Base-by-base conservation (phyloP, 1,284 basidiomycete species). In the Naganishia sp. region DNA sequence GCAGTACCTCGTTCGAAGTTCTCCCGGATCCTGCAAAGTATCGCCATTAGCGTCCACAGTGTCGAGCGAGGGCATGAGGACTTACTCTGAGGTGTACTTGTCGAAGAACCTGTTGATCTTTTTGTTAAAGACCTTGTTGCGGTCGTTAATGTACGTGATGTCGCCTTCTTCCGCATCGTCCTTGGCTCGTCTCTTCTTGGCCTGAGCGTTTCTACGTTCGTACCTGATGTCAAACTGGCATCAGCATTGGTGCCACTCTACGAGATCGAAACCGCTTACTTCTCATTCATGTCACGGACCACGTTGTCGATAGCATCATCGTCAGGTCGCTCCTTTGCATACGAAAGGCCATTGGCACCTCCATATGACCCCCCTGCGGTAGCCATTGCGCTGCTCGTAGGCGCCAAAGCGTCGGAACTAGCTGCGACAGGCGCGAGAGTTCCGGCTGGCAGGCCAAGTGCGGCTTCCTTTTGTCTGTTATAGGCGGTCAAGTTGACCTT, bases 131-230 rank as follows among this genome's bases (percentile, higher is more conserved):
- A 95, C 92, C 74, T 92, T 88, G 82, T 99, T 99, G 78, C 89
- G 88, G 78, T 97, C 92, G 84, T 99, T 99, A 86, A 99, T 99
- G 77, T 99, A 99, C 15, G 93, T 98, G 79, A 99, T 91, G 72
- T 97, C 93, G 64, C 90, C 93, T 70, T 95, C 89, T 61, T 90
- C 88, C 74, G 97, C 93, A 80, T 95, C 94, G 76, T 83, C 83
- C 67, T 93, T 86, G 79, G 92, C 91, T 70, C 94, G 73, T 68
- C 73, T 75, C 64, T 73, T 73, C 70, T 75, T 75, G 84, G 44
- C 89, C 91, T 52, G 21, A 49, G 63, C 53, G 80, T 92, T 89
- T 21, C 55, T 49, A 25, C 60, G 60, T 31, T 64, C 66, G 75
- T 91, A 94, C 75, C 86, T 84, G 76, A 55, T 15, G 18, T 36